Evolutionary conservation across 192 early-diverging fungal genomes (phyloP), one percentile per base, ranked within the genome.

Genomic region (Dimargaris cristalligena): DNA sequence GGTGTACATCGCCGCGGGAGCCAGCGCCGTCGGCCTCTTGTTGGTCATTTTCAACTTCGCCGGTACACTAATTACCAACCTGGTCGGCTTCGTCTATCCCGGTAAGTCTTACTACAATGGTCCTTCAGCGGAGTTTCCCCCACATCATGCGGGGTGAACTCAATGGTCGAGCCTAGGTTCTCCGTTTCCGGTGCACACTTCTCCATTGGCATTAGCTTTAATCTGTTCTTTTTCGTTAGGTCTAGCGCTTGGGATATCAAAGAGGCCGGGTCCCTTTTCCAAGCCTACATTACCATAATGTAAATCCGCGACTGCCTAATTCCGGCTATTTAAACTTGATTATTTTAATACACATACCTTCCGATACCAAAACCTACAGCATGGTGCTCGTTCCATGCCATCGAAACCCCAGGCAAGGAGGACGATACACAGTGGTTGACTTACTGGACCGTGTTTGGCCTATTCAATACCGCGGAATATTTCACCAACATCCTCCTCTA

Each of bases 41-140:
- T 79, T 94, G 64, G 85, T 94, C 63, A 89, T 95, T 68, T 87
- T 98, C 70, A 94, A 98, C 71, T 67, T 96, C 56, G 82, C 76
- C 18, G 81, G 82, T 44, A 69, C 77, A 35, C 75, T 95, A 41
- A 69, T 95, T 38, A 86, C 87, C 56, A 87, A 89, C 71, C 65
- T 89, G 61, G 67, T 91, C 22, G 92, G 91, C 8, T 95, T 90
- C 73, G 71, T 91, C 30, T 98, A 94, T 72, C 92, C 93, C 55
- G 73, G 79, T 83, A 73, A 48, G 65, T 62, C 25, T 18, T 47
- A 47, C 1, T 22, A 18, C 46, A 6, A 18, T 47, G 46, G 46
- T 3, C 25, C 25, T 47, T 1, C 25, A 3, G 46, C n/a, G 46
- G 20, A 18, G n/a, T 3, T 22, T 47, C 25, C n/a, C 25, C 46